phyloP scores from a whole-genome alignment of 2,329 filamentous ascomycete species.

The Trichoderma asperellum region DNA sequence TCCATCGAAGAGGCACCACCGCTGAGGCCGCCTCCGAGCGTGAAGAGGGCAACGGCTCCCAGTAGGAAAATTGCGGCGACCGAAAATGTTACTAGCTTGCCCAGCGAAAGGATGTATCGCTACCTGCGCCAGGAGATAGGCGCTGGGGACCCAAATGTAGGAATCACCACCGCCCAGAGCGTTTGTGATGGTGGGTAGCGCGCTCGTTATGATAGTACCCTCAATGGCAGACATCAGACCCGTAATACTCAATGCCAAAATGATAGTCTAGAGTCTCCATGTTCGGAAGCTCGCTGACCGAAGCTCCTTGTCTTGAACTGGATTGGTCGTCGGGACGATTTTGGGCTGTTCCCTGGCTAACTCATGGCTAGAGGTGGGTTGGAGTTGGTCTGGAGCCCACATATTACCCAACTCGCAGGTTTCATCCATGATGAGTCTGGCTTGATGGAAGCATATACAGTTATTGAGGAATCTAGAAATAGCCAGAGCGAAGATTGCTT shows the following conservation, averaged over 20 bases:
- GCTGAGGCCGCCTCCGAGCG: slow-evolving; percentile 56
- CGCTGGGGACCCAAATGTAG: slow-evolving; percentile 22
- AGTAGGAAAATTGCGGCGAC: slow-evolving; percentile 51
- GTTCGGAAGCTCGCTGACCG: not conserved
- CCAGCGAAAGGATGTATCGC: slow-evolving; percentile 43
- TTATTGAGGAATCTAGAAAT: not conserved
- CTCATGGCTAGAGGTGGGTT: not conserved
- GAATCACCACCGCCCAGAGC: slow-evolving; percentile 4
- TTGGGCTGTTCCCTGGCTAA: not conserved
- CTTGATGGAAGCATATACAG: not conserved
- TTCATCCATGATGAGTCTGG: not conserved
- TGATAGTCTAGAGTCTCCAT: slow-evolving; percentile 29
- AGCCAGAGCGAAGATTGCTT: not conserved
- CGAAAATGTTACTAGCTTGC: slow-evolving; percentile 55
- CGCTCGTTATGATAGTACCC: slow-evolving; percentile 60
- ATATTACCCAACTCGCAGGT: not conserved
- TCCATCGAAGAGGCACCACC: slow-evolving; percentile 49
- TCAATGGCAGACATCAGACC: slow-evolving; percentile 50
- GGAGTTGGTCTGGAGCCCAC: not conserved
- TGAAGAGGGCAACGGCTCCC: slow-evolving; percentile 50
- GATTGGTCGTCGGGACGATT: no score
- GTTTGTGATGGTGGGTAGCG: slow-evolving; percentile 51
- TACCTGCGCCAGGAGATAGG: slow-evolving; percentile 30
- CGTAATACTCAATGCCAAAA: slow-evolving; percentile 32
- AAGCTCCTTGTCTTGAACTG: not conserved